Percentiles rank a stretch among this genome's conserved stretches.
These are phyloP conservation scores for Daldinia sp. DNA, from an alignment of 2,329 filamentous ascomycete species.

Conservation along the genomic window DNA sequence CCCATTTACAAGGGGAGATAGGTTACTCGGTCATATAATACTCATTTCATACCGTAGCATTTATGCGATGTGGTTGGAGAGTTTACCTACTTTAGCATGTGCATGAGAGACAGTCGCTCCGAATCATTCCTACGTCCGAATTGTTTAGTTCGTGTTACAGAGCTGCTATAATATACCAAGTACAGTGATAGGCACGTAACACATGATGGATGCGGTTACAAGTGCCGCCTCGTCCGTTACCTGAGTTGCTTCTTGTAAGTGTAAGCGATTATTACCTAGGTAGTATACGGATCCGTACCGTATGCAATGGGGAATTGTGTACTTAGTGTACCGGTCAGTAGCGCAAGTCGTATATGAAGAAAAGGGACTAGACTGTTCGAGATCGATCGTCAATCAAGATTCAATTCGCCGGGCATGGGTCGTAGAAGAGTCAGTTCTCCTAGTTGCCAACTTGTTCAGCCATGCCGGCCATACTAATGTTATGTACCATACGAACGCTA, in stretches of 20 bases:
- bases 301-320: neutral
- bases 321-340: neutral
- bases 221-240: slow-evolving; percentile 26
- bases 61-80: slow-evolving; percentile 10
- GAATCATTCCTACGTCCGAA: slow-evolving; percentile 25
- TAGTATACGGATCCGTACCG: too few relatives aligned
- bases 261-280: neutral
- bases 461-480: slow-evolving; percentile 11
- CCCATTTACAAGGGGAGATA: neutral
- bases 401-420: slow-evolving; percentile 30
- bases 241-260: slow-evolving; percentile 7
- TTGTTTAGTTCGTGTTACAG: slow-evolving; percentile 11
- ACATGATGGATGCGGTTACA: slow-evolving; percentile 23
- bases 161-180: slow-evolving; percentile 2
- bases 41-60: slow-evolving; percentile 15
- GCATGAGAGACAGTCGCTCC: neutral
- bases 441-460: slow-evolving; percentile 17
- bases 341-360: slow-evolving; percentile 14
- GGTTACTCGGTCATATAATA: slow-evolving; percentile 9
- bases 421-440: slow-evolving; percentile 18
- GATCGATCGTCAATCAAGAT: slow-evolving; percentile 44
- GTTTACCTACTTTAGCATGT: slow-evolving; percentile 4
- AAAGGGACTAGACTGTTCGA: slow-evolving; percentile 36
- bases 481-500: slow-evolving; percentile 17
- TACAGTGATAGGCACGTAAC: slow-evolving; percentile 18